phyloP scores from a whole-genome alignment of 352 stramenopile species.

The Pythium brassicae region DNA sequence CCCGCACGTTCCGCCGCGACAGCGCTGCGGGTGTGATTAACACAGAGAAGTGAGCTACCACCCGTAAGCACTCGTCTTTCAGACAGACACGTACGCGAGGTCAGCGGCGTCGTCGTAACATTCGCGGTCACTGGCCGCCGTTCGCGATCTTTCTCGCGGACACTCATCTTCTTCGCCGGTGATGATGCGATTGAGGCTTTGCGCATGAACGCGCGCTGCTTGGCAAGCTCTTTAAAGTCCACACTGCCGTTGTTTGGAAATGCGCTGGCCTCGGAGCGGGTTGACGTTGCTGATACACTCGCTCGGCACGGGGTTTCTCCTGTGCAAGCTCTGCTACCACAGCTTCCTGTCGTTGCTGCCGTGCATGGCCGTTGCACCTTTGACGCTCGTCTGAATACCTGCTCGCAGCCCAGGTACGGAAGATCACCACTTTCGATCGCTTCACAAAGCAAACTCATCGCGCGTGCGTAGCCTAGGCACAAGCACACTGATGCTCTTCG shows the following conservation, averaged over 20 bases:
- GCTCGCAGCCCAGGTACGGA: background rate
- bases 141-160: constrained; percentile 11
- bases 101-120: background rate
- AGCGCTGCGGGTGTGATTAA: constrained; percentile 2
- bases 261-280: background rate
- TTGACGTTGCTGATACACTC: background rate
- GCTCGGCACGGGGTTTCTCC: background rate
- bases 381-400: constrained; percentile 7
- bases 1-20: constrained; percentile 6
- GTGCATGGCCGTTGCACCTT: constrained; percentile 16
- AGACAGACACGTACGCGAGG: constrained; percentile 9
- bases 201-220: constrained; percentile 57
- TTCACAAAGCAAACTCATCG: background rate
- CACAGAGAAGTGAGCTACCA: background rate
- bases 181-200: constrained; percentile 31
- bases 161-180: constrained; percentile 18
- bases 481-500: background rate
- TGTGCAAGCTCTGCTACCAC: background rate
- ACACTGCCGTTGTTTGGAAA: background rate
- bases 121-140: constrained; percentile 2
- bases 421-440: background rate
- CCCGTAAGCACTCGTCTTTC: background rate
- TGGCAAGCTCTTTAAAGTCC: constrained; percentile 41
- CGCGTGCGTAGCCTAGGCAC: background rate
- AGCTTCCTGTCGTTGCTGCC: constrained; percentile 6